phyloP scores from a whole-genome alignment of 495 filamentous ascomycete genomes.

The Letharia lupina region DNA sequence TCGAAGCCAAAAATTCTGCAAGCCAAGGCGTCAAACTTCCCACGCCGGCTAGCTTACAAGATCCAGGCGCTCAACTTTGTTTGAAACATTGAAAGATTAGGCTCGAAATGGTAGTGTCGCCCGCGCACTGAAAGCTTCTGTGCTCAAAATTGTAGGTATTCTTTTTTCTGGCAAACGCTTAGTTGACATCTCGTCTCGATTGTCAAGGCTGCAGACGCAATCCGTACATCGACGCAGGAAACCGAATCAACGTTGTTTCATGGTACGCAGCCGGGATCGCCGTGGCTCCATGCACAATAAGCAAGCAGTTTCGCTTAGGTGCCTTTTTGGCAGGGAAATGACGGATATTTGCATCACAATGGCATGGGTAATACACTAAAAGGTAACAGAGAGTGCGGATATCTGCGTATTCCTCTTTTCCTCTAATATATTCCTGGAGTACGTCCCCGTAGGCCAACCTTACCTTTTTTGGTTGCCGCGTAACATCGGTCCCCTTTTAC shows the following conservation, averaged over 20 bases:
- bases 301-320: not conserved
- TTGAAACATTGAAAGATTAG: not conserved
- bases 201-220: not conserved
- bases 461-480: not conserved
- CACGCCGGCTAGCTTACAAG: not conserved
- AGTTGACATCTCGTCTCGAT: not conserved
- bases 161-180: not conserved
- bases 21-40: not conserved
- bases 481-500: not conserved
- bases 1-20: not conserved
- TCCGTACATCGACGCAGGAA: not conserved
- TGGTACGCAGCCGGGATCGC: not conserved
- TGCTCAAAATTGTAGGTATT: not conserved
- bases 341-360: not conserved
- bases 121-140: not conserved
- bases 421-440: too few relatives aligned
- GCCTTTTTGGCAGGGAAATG: not conserved
- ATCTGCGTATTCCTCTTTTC: too few relatives aligned
- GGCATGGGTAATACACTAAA: not conserved
- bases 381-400: too few relatives aligned
- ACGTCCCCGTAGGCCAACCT: not conserved
- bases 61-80: not conserved
- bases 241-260: not conserved
- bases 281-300: not conserved
- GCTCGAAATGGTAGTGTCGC: not conserved